Evolutionary conservation across 441 rosid species (phyloP).

Genomic region (Pelargonium citronellum): DNA sequence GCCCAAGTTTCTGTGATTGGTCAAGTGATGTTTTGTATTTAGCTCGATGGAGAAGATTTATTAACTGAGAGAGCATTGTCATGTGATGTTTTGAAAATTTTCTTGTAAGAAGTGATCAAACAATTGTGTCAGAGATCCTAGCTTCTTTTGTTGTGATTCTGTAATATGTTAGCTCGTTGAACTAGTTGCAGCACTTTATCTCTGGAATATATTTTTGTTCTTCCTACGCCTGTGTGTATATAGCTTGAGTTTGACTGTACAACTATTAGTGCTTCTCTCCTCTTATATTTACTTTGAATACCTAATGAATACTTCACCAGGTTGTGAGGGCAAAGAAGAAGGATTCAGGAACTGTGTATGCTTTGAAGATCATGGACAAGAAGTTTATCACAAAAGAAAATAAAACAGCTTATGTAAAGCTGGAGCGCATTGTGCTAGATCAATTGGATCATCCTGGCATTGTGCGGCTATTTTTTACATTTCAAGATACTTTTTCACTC

Average conservation of each 20-base stretch:
- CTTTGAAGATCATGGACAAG: constrained; percentile 98
- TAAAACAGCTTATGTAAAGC: constrained; percentile 90
- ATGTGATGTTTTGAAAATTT: neutral
- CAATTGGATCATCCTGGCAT: constrained; percentile 70
- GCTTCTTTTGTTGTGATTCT: neutral
- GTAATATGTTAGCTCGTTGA: neutral
- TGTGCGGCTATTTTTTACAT: constrained; percentile 55
- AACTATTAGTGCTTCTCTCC: constrained; percentile 1
- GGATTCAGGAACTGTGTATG: constrained; percentile 76
- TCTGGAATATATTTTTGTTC: neutral
- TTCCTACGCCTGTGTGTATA: no score
- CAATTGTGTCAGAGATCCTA: neutral
- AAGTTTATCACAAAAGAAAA: constrained; percentile 98
- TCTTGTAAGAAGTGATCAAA: neutral
- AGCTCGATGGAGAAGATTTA: neutral
- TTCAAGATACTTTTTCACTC: constrained; percentile 58
- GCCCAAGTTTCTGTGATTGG: neutral
- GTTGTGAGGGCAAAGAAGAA: constrained; percentile 96
- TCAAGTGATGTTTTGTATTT: neutral
- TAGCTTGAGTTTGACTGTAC: neutral
- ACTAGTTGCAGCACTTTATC: constrained; percentile 2
- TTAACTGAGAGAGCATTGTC: neutral
- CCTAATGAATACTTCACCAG: constrained; percentile 32
- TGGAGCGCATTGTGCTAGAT: constrained; percentile 75
- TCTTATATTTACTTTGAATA: constrained; percentile 20